Evolutionary conservation across 2,329 filamentous ascomycete genomes (phyloP).

Genomic region (Esteya vermicola): DNA sequence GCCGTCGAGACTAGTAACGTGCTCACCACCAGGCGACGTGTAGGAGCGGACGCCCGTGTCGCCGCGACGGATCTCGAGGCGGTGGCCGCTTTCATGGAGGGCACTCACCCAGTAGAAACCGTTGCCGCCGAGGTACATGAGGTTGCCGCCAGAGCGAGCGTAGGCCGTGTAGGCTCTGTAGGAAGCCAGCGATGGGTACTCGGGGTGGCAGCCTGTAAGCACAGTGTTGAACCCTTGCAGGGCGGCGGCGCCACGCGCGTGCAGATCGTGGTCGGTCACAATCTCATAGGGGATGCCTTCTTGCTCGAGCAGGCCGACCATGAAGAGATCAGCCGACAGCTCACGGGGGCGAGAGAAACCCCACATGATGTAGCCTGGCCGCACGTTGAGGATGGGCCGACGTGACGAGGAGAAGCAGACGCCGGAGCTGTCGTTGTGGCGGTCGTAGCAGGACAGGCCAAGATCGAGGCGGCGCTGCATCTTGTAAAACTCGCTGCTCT

Average conservation of each 20-base stretch:
- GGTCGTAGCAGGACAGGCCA: slow-evolving; percentile 23
- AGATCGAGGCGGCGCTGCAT: slow-evolving; percentile 13
- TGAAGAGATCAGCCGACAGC: slow-evolving; percentile 19
- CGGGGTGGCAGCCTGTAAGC: slow-evolving; percentile 20
- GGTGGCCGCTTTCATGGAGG: slow-evolving; percentile 13
- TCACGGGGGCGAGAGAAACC: slow-evolving; percentile 20
- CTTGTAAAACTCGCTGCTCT: background rate
- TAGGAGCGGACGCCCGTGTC: slow-evolving; percentile 18
- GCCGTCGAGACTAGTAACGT: slow-evolving; percentile 15
- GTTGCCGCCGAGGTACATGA: slow-evolving; percentile 24
- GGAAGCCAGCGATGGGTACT: slow-evolving; percentile 18
- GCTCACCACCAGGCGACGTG: slow-evolving; percentile 16
- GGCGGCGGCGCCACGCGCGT: slow-evolving; percentile 11
- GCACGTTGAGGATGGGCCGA: slow-evolving; percentile 21
- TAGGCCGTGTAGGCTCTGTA: slow-evolving; percentile 16
- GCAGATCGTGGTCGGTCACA: slow-evolving; percentile 22
- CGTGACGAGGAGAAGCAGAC: slow-evolving; percentile 16
- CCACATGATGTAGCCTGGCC: slow-evolving; percentile 22
- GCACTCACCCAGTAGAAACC: slow-evolving; percentile 20
- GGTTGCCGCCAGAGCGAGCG: slow-evolving; percentile 16
- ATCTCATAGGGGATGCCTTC: slow-evolving; percentile 17
- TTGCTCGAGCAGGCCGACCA: slow-evolving; percentile 20
- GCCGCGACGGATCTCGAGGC: slow-evolving; percentile 19
- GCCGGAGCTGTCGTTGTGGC: slow-evolving; percentile 21
- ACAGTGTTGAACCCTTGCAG: slow-evolving; percentile 13